These are phyloP conservation scores for Eimeria tenella DNA, from an alignment of 169 alveolate genomes.

Conservation along the genomic window DNA sequence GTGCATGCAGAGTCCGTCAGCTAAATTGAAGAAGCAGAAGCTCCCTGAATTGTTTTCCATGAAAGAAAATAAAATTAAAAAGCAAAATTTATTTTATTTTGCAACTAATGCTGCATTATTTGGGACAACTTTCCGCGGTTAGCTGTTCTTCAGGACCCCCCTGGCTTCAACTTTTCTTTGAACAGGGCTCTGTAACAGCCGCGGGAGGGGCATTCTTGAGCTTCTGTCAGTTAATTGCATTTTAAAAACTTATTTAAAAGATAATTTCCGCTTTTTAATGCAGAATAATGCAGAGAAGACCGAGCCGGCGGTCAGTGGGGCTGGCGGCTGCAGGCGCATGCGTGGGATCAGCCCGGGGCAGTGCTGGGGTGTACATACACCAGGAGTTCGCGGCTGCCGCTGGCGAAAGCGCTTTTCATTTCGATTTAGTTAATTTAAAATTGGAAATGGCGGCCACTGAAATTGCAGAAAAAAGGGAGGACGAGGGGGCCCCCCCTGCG, in stretches of 20 bases:
- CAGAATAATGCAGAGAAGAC: neutral
- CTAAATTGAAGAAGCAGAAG: no score
- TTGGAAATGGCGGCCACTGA: constrained; percentile 11
- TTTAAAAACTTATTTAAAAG: no score
- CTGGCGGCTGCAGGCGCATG: neutral
- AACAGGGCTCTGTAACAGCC: neutral
- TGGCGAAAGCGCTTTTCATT: neutral
- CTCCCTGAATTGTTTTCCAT: no score
- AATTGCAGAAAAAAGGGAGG: constrained; percentile 9
- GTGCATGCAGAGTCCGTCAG: no score
- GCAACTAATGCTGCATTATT: neutral
- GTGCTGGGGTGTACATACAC: neutral
- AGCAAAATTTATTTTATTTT: no score
- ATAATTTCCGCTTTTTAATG: neutral
- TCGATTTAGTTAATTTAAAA: neutral
- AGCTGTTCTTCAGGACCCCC: no score
- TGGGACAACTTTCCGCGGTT: no score
- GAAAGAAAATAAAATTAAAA: neutral
- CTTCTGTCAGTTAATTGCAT: neutral
- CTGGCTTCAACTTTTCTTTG: no score
- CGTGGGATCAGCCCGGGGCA: neutral
- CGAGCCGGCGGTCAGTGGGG: neutral
- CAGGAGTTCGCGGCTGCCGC: neutral
- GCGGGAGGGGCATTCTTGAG: no score
- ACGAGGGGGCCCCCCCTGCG: constrained; percentile 11